Evolutionary conservation across 352 stramenopile genomes (phyloP).

Genomic region (Peronospora tabacina): DNA sequence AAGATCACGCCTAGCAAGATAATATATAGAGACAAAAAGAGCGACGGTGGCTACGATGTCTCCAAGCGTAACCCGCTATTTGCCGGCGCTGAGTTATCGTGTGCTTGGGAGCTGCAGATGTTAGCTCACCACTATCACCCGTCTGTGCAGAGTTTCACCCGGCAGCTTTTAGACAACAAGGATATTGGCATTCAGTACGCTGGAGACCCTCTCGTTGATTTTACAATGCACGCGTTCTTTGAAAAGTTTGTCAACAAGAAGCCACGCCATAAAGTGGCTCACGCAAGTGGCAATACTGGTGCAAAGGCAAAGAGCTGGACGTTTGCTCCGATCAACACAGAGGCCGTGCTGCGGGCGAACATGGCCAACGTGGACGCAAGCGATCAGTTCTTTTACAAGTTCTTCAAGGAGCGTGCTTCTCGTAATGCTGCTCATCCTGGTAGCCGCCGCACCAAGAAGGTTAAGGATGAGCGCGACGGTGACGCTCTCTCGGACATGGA

Average conservation of each 20-base stretch:
- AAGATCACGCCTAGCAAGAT: slow-evolving; percentile 3
- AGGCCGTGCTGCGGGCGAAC: slow-evolving; percentile 55
- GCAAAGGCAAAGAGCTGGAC: slow-evolving; percentile 54
- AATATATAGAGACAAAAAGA: slow-evolving; percentile 6
- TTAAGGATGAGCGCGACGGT: slow-evolving; percentile 27
- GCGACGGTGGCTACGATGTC: slow-evolving; percentile 59
- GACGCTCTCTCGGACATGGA: slow-evolving; percentile 54
- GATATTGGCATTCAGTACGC: slow-evolving; percentile 83
- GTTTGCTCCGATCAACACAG: slow-evolving; percentile 60
- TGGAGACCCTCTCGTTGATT: slow-evolving; percentile 95
- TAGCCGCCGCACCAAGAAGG: slow-evolving; percentile 33
- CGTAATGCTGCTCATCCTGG: slow-evolving; percentile 29
- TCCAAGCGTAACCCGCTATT: slow-evolving; percentile 86
- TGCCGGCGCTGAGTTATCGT: slow-evolving; percentile 56
- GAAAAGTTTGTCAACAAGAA: slow-evolving; percentile 99
- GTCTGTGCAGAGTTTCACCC: slow-evolving; percentile 90
- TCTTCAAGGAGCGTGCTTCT: slow-evolving; percentile 81
- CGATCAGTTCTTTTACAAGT: slow-evolving; percentile 92
- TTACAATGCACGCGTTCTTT: slow-evolving; percentile 95
- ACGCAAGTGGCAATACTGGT: slow-evolving; percentile 9
- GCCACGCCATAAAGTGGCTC: slow-evolving; percentile 54
- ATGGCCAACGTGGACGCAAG: slow-evolving; percentile 62
- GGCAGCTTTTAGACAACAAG: slow-evolving; percentile 59
- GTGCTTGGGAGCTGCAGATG: slow-evolving; percentile 91
- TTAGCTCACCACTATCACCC: slow-evolving; percentile 94